Conservation (phyloP, 306 rosid species). For the Quercus suber region DNA sequence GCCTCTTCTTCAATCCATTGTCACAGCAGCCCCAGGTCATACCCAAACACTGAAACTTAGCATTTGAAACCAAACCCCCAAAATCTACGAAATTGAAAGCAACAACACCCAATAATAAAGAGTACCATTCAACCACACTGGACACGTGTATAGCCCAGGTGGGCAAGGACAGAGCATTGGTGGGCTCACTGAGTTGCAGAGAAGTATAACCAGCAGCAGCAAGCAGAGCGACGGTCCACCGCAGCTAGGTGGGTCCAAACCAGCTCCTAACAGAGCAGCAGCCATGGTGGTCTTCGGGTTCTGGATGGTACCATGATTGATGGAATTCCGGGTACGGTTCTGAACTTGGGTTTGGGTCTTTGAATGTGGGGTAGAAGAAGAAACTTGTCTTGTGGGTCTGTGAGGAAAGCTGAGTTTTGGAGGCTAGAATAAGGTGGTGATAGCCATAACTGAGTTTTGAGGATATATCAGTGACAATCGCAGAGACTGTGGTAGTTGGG, state of each 20-base stretch:
- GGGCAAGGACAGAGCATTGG: slow-evolving; percentile 90
- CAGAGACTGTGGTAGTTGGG: too few species aligned
- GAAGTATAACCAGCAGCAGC: slow-evolving; percentile 16
- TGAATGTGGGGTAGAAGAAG: slow-evolving; percentile 8
- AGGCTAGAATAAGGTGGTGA: slow-evolving; percentile 23
- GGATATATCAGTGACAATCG: not conserved
- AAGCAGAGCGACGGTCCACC: too few species aligned
- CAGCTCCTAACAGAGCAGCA: slow-evolving; percentile 39
- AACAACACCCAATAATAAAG: not conserved
- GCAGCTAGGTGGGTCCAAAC: slow-evolving; percentile 50
- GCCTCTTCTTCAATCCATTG: too few species aligned
- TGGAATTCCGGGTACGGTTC: not conserved
- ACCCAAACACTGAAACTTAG: too few species aligned
- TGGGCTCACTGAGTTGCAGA: slow-evolving; percentile 63
- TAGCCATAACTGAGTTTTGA: slow-evolving; percentile 32
- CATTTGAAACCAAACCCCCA: too few species aligned
- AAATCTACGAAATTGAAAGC: not conserved
- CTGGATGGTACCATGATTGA: not conserved
- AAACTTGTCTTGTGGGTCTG: slow-evolving; percentile 3
- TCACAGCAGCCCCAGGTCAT: too few species aligned
- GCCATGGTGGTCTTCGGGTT: slow-evolving; percentile 24
- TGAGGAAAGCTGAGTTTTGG: slow-evolving; percentile 13
- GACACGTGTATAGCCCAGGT: slow-evolving; percentile 95
- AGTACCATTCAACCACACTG: slow-evolving; percentile 80
- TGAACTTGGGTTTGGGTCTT: not conserved